These are phyloP conservation scores for Dothideomycetes sp. DNA, from an alignment of 2,329 filamentous ascomycete genomes.

Conservation along the genomic window DNA sequence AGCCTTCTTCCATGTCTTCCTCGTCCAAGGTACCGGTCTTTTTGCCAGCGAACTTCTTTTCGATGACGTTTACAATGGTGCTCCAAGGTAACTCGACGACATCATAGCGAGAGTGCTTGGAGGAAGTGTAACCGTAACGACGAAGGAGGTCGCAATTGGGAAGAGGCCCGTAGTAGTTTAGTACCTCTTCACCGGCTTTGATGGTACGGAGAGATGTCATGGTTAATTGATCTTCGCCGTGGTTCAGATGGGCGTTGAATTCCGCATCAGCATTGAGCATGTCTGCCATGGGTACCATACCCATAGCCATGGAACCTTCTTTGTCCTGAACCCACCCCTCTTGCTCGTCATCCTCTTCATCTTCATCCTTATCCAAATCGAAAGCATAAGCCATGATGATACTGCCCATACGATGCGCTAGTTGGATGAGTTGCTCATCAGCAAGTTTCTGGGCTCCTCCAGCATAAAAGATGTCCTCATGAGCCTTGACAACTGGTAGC, in stretches of 20 bases:
- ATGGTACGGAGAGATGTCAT: slow-evolving; percentile 66
- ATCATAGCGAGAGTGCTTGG: slow-evolving; percentile 67
- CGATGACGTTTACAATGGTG: slow-evolving; percentile 34
- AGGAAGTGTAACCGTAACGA: slow-evolving; percentile 79
- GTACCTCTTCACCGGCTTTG: slow-evolving; percentile 61
- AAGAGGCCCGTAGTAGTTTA: slow-evolving; percentile 83
- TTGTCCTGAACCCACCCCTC: slow-evolving; percentile 39
- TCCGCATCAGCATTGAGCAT: slow-evolving; percentile 82
- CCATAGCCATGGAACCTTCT: slow-evolving; percentile 51
- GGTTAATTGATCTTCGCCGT: slow-evolving; percentile 51
- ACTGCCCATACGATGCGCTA: slow-evolving; percentile 74
- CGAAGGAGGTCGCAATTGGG: slow-evolving; percentile 74
- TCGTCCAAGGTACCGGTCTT: slow-evolving; percentile 1
- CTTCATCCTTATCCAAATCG: slow-evolving; percentile 54
- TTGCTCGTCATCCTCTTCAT: slow-evolving; percentile 50
- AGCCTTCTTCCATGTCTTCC: slow-evolving; percentile 10
- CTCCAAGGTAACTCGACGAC: slow-evolving; percentile 68
- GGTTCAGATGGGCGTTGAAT: slow-evolving; percentile 57
- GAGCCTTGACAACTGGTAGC: slow-evolving; percentile 47
- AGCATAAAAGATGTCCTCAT: slow-evolving; percentile 42
- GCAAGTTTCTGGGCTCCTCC: slow-evolving; percentile 29
- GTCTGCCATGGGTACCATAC: slow-evolving; percentile 86
- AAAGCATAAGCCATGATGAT: slow-evolving; percentile 92
- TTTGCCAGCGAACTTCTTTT: slow-evolving; percentile 3
- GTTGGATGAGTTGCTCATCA: slow-evolving; percentile 41